Evolutionary conservation across 805 yeast genomes (phyloP), one percentile per base, ranked within the genome.

Genomic region (Candida yuanshanica): DNA sequence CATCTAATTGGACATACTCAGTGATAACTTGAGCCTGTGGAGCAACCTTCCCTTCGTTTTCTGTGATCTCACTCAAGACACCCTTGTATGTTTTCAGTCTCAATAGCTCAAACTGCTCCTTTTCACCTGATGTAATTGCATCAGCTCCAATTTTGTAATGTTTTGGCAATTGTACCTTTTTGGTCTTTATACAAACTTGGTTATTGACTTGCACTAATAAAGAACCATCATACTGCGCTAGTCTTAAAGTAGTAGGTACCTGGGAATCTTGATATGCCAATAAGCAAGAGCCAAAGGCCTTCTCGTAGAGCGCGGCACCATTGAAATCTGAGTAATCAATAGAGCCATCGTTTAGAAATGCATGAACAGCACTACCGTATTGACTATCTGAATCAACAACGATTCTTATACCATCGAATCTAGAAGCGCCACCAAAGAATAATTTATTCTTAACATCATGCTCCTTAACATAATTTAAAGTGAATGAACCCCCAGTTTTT

Each of bases 141-240:
- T 81, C 64, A 5, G 75, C 62, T 43, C 88, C 88, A 36, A 83
- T 43, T 36, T 62, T 68, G 44, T 73, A 67, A 25, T 63, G 49
- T 6, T 58, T 46, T 24, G 75, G 75, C 16, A 83, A 55, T 26
- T 60, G 55, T 27, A 83, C 64, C 41, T 74, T 60, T 43, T 75
- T 72, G 0, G 89, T 79, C 58, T 79, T 79, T 60, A 83, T 76
- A 54, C 89, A 79, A 42, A 84, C 66, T 50, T 73, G 77, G 58
- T 84, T 84, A 59, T 84, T 87, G 37, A 82, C 64, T 46, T 84
- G 87, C n/a, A 83, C 70, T 49, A 81, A 80, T 47, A 81, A 67
- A 44, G 74, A 59, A 13, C 67, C 64, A 21, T 59, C 57, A 20
- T 77, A 72, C 51, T 81, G 82, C 8, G 82, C 76, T 12, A 84